A percentile compares a stretch with the other conserved stretches of the same genome.
These are phyloP conservation scores for Lodderomyces oxycetoniae DNA, from an alignment of 1,139 yeast species.

Conservation along the genomic window DNA sequence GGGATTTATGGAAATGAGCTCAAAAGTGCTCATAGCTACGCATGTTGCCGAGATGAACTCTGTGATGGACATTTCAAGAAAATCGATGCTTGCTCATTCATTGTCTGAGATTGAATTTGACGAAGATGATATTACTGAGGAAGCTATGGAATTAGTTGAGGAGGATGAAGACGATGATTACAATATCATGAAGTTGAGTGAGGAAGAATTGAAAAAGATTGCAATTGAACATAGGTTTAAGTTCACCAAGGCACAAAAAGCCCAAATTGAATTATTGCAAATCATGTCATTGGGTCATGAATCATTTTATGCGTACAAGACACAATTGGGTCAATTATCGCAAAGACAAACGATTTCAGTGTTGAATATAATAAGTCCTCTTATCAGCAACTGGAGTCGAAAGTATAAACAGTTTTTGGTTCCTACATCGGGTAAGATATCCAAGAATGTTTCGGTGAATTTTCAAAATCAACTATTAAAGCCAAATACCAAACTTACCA, in stretches of 20 bases:
- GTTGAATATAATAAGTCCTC: slow-evolving; percentile 67
- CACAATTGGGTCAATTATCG: slow-evolving; percentile 48
- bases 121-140: slow-evolving; percentile 37
- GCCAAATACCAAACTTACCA: slow-evolving; percentile 34
- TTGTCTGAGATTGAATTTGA: slow-evolving; percentile 59
- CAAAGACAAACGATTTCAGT: slow-evolving; percentile 70
- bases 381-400: slow-evolving; percentile 72
- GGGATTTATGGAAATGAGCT: slow-evolving; percentile 70
- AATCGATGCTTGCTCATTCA: slow-evolving; percentile 66
- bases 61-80: slow-evolving; percentile 64
- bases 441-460: slow-evolving; percentile 21
- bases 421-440: slow-evolving; percentile 33
- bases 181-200: slow-evolving; percentile 31
- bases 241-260: slow-evolving; percentile 65
- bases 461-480: slow-evolving; percentile 30
- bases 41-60: slow-evolving; percentile 78
- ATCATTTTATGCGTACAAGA: slow-evolving; percentile 65
- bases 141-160: slow-evolving; percentile 24
- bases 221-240: slow-evolving; percentile 25
- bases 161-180: slow-evolving; percentile 31
- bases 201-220: slow-evolving; percentile 32
- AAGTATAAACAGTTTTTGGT: slow-evolving; percentile 54
- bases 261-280: slow-evolving; percentile 73
- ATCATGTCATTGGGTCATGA: slow-evolving; percentile 82
- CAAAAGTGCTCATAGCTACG: slow-evolving; percentile 75